phyloP scores from a whole-genome alignment of 2,329 filamentous ascomycete species.

The Neofusicoccum kwambonambiense region DNA sequence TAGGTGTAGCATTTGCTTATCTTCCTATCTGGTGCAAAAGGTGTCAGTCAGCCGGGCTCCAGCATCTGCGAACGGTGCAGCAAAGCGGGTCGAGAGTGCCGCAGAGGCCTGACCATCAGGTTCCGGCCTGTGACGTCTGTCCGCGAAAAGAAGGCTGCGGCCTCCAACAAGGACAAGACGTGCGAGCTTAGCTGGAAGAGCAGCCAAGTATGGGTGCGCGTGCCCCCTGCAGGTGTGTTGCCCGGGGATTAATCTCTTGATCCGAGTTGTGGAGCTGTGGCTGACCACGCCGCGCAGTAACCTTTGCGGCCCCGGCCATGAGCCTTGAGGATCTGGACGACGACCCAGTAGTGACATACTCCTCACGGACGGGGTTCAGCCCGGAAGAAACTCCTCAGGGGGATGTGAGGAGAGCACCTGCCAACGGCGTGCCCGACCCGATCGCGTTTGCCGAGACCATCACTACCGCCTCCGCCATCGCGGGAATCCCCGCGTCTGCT shows the following conservation, averaged over 20 bases:
- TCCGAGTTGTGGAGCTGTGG: neutral
- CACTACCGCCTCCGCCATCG: neutral
- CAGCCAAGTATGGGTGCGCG: constrained; percentile 7
- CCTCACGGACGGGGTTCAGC: neutral
- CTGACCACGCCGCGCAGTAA: neutral
- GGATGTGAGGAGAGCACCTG: neutral
- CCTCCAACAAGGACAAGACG: neutral
- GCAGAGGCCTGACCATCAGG: constrained; percentile 11
- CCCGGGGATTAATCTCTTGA: too few species aligned
- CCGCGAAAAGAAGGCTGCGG: constrained; percentile 7
- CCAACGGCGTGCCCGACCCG: neutral
- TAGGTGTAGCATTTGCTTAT: too few species aligned
- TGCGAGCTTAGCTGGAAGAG: neutral
- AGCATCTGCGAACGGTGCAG: constrained; percentile 1
- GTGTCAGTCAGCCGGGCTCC: neutral
- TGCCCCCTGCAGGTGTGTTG: neutral
- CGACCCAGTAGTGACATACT: neutral
- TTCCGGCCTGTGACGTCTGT: constrained; percentile 15
- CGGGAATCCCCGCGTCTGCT: neutral
- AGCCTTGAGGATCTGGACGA: constrained; percentile 13
- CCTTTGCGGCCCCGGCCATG: constrained; percentile 1
- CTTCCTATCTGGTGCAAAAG: neutral
- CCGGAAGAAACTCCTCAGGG: neutral
- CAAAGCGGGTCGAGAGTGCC: constrained; percentile 8
- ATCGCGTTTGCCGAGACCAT: neutral